phyloP scores from a whole-genome alignment of 2,329 filamentous ascomycete genomes.

The Cercospora sp. region DNA sequence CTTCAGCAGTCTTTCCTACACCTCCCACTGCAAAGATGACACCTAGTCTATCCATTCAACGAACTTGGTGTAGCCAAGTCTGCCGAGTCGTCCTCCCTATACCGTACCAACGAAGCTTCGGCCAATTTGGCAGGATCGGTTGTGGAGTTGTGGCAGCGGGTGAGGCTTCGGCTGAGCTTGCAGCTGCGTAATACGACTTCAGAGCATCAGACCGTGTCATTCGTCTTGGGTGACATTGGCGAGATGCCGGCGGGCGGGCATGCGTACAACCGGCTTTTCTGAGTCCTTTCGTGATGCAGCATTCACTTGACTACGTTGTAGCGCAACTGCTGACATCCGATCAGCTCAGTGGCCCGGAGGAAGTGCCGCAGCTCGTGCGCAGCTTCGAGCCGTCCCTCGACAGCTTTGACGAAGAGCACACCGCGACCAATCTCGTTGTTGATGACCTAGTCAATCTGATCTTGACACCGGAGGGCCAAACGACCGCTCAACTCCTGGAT shows the following conservation, averaged over 20 bases:
- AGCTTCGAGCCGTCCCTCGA: conserved; percentile 15
- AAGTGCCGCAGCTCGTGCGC: conserved; percentile 12
- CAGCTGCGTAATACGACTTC: conserved; percentile 37
- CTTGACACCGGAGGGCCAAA: conserved; percentile 13
- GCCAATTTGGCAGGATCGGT: conserved; percentile 40
- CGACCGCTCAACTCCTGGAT: conserved; percentile 24
- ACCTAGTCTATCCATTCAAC: conserved; percentile 45
- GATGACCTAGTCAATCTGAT: conserved; percentile 20
- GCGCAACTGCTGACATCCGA: conserved; percentile 8
- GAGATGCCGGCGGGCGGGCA: conserved; percentile 41
- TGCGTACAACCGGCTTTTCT: conserved; percentile 43
- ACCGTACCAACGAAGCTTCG: conserved; percentile 37
- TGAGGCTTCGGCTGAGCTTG: conserved; percentile 25
- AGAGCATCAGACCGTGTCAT: conserved; percentile 35
- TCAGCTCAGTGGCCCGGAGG: conserved; percentile 9
- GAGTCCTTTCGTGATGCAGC: conserved; percentile 23
- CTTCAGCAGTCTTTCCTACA: neutral
- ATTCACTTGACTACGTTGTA: neutral
- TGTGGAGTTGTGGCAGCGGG: conserved; percentile 40
- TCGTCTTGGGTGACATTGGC: conserved; percentile 39
- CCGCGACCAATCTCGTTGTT: conserved; percentile 21
- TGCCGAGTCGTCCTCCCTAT: conserved; percentile 42
- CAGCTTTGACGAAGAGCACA: conserved; percentile 19
- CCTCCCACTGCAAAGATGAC: conserved; percentile 35
- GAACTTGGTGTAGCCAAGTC: conserved; percentile 39